These are phyloP conservation scores for Ilex aquifolium DNA, from an alignment of 257 asterid species.

Conservation along the genomic window DNA sequence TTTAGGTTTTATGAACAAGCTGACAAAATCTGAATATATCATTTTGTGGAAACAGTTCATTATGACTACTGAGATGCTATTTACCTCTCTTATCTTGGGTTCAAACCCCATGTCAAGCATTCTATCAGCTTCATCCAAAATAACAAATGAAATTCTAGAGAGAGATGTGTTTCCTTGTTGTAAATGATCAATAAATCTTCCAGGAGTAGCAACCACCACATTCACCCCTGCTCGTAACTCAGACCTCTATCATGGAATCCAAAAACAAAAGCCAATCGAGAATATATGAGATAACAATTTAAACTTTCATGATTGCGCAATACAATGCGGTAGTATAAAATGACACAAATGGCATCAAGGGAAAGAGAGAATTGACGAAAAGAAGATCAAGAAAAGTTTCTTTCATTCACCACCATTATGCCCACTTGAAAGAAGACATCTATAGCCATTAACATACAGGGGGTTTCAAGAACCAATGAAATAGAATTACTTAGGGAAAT, in stretches of 20 bases:
- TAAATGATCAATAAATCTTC: conserved; percentile 82
- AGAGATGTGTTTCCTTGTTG: conserved; percentile 78
- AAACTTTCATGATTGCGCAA: conserved; percentile 7
- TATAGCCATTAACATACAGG: neutral
- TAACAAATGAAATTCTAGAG: conserved; percentile 62
- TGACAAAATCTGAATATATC: no score
- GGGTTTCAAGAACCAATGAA: conserved; percentile 4
- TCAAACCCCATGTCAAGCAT: conserved; percentile 98
- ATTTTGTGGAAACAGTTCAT: no score
- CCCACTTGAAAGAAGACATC: no score
- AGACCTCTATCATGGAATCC: conserved; percentile 61
- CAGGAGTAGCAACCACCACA: conserved; percentile 93
- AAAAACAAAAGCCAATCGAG: conserved; percentile 22
- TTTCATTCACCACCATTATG: no score
- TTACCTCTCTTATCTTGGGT: conserved; percentile 92
- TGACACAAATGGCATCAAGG: neutral
- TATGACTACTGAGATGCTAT: neutral
- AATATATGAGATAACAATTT: conserved; percentile 5
- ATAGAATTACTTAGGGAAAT: neutral
- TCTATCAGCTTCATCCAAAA: conserved; percentile 90
- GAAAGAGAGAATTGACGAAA: no score
- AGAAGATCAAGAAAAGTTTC: no score
- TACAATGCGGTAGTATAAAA: neutral
- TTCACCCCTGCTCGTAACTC: conserved; percentile 77
- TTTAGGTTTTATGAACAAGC: no score